Conservation (phyloP, 441 rosid genomes). For the Flueggea neowawraea region DNA sequence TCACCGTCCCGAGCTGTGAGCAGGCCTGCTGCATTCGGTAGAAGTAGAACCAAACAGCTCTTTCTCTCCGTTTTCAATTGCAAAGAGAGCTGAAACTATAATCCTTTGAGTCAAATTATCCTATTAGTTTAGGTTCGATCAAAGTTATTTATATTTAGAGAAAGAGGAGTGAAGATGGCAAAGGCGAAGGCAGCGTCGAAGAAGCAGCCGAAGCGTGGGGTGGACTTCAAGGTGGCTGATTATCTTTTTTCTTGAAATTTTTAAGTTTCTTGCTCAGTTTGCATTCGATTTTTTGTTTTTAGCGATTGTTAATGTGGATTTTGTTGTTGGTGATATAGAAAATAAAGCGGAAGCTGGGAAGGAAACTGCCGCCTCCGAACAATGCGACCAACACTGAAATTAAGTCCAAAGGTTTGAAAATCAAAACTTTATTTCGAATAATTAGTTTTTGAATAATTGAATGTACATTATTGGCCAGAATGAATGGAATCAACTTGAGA, state of each 20-base stretch:
- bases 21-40: too few species aligned
- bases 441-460: not conserved
- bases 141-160: too few species aligned
- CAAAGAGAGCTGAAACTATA: too few species aligned
- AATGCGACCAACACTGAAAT: conserved; percentile 88
- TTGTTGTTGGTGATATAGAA: conserved; percentile 44
- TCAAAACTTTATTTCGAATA: not conserved
- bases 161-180: conserved; percentile 41
- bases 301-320: not conserved
- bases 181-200: conserved; percentile 54
- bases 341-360: conserved; percentile 89
- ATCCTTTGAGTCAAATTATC: too few species aligned
- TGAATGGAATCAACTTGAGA: not conserved
- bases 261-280: conserved; percentile 1
- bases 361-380: conserved; percentile 90
- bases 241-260: conserved; percentile 5
- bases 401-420: conserved; percentile 69
- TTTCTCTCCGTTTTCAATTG: too few species aligned
- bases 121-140: too few species aligned
- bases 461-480: not conserved
- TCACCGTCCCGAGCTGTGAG: too few species aligned
- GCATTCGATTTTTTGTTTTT: too few species aligned
- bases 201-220: conserved; percentile 76
- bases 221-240: conserved; percentile 62
- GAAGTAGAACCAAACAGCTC: too few species aligned